Conservation (phyloP, 306 rosid species). For the Vicia sativa region DNA sequence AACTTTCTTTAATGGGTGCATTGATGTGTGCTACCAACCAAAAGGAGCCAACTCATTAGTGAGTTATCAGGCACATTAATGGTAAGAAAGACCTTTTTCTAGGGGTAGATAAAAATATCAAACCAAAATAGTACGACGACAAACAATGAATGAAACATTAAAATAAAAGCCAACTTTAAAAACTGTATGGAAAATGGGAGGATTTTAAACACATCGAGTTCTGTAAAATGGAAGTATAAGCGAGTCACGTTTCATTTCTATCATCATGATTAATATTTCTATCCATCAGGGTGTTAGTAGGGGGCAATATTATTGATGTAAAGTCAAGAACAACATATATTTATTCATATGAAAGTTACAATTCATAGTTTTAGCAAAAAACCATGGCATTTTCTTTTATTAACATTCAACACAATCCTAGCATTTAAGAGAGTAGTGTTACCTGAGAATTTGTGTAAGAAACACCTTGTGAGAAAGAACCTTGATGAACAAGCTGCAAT, state of each 20-base stretch:
- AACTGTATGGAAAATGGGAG: conserved; percentile 10
- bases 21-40: conserved; percentile 34
- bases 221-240: conserved; percentile 31
- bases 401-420: conserved; percentile 28
- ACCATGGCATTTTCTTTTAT: conserved; percentile 21
- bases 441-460: conserved; percentile 80
- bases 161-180: conserved; percentile 18
- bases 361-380: conserved; percentile 25
- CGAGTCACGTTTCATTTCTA: conserved; percentile 7
- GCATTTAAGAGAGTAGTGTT: conserved; percentile 32
- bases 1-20: conserved; percentile 34
- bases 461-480: conserved; percentile 77
- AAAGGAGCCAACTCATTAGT: conserved; percentile 14
- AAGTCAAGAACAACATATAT: neutral
- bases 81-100: conserved; percentile 26
- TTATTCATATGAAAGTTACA: neutral
- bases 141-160: neutral
- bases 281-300: neutral
- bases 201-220: conserved; percentile 6
- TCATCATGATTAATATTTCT: conserved; percentile 22
- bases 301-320: neutral
- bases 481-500: conserved; percentile 70
- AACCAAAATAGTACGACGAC: conserved; percentile 1
- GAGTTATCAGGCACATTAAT: conserved; percentile 11
- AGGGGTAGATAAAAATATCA: conserved; percentile 4